Evolutionary conservation across 2,329 filamentous ascomycete genomes (phyloP), one percentile per base, ranked within the genome.

Genomic region (Aureobasidium pullulans): DNA sequence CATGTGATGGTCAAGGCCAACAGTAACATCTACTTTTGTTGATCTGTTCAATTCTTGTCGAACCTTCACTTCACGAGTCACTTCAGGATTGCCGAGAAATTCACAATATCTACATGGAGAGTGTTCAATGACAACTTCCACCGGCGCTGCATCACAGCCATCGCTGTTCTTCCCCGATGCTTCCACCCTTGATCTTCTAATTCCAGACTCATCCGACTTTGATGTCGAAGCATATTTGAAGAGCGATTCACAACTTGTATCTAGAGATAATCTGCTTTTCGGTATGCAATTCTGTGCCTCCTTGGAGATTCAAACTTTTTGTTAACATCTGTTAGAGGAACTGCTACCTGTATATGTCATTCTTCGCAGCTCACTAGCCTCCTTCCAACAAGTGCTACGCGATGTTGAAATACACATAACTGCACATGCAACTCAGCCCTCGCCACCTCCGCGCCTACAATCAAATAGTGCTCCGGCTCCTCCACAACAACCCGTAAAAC

Each of bases 371-470:
- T 84, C 85, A 4, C 78, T 81, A 67, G 76, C 76, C 34, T 75
- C 76, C 0, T 73, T 90, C 19, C 78, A 81, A 59, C 77, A 81
- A 37, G 84, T 84, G 59, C 75, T 90, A 37, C 76, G 77, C 52
- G 79, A 86, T 60, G 74, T 91, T n/a, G 77, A 81, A 28, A 79
- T 91, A 61, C 83, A 80, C 46, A 72, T 92, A 7, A 86, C 91
- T 66, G 83, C 81, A 1, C 84, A 86, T 61, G 81, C 88, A 39
- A 80, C 70, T 75, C 77, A 68, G 68, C 77, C 70, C 74, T 52
- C 82, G 76, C 64, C 80, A 72, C 56, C 66, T 52, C 57, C 57
- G 15, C 57, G 57, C 2, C 32, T 28, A 56, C 63, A 70, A 76
- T 67, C 71, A 10, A 67, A 80, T 11, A 74, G 78, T 1, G 71